A percentile compares a stretch with the other conserved stretches of the same genome.
phyloP scores from a whole-genome alignment of 768 basidiomycete species.

The Imleria badia region DNA sequence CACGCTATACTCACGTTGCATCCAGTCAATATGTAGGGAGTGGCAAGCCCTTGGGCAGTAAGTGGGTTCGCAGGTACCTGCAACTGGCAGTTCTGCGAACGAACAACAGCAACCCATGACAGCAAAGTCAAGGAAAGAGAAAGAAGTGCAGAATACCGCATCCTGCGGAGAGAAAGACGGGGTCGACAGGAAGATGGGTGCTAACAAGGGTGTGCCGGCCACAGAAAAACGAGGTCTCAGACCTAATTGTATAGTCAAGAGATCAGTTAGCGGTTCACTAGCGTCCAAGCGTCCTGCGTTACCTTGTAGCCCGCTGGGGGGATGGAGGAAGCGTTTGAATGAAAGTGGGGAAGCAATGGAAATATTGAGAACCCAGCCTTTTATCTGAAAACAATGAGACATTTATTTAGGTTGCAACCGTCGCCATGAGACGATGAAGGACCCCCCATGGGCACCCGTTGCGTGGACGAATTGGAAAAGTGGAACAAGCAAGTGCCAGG shows the following conservation, averaged over 20 bases:
- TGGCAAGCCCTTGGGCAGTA: conserved; percentile 27
- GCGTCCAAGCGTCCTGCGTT: not conserved
- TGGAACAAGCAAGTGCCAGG: not conserved
- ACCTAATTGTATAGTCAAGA: conserved; percentile 9
- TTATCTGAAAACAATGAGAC: conserved; percentile 13
- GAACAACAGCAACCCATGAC: conserved; percentile 10
- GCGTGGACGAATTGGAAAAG: not conserved
- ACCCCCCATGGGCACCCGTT: not conserved
- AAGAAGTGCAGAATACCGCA: conserved; percentile 7
- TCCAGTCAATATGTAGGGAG: conserved; percentile 27
- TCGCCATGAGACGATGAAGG: conserved; percentile 11
- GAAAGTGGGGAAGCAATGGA: not conserved
- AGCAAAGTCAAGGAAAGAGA: conserved; percentile 17
- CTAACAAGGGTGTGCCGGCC: conserved; percentile 20
- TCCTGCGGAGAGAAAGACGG: not conserved
- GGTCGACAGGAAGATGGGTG: not conserved
- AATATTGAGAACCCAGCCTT: not conserved
- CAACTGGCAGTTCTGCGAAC: conserved; percentile 25
- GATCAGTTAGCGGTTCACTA: not conserved
- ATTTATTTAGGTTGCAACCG: not conserved
- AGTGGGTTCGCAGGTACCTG: conserved; percentile 23
- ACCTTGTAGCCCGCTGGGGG: conserved; percentile 18
- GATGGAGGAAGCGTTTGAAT: not conserved
- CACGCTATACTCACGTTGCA: conserved; percentile 20
- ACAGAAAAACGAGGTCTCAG: conserved; percentile 23